Evolutionary conservation across 176 grass and related monocot genomes (phyloP), one percentile per base, ranked within the genome.

Genomic region (Zoysia pacifica): DNA sequence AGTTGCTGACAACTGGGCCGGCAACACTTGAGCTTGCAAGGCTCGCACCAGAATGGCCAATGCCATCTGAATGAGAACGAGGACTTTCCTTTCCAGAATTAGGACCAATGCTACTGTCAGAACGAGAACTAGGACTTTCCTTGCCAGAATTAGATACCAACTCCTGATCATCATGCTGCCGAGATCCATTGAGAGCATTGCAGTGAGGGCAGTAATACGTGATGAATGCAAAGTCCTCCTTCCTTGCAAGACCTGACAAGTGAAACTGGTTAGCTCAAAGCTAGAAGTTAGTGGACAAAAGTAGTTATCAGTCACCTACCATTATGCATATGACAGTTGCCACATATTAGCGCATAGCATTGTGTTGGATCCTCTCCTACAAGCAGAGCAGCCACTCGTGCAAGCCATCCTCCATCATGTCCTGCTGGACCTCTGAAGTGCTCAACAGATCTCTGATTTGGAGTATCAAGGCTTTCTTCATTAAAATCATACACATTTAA

Each of bases 291-390:
- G 11, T 36, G 35, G 50, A 11, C 62, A 59, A 65, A 58, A 59
- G 46, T 58, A 65, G 13, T 42, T 60, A 6, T n/a, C 6, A 46
- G 11, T 44, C 48, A 73, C 80, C 16, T 77, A 99, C 93, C 93
- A 67, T 99, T 96, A 89, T 99, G 93, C 90, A 93, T 93, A 89
- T 89, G 90, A 38, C 96, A 99, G 44, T 90, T 87, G 65, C 79
- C 79, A 87, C 93, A 99, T 77, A 99, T 93, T 11, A 99, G 86
- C 0, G 93, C 96, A 46, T 93, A 95, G 75, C 96, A 93, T 43
- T 95, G 93, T 39, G 97, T 95, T 52, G 90, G 97, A 90, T 99
- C 92, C 79, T 99, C 93, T n/a, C 97, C 97, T 51, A 99, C 97
- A 76, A 99, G 90, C 38, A 96, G 53, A 38, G 93, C 97, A 62